Conservation (phyloP, 2,329 filamentous ascomycete genomes). For the Ceratocystis alfenasii region DNA sequence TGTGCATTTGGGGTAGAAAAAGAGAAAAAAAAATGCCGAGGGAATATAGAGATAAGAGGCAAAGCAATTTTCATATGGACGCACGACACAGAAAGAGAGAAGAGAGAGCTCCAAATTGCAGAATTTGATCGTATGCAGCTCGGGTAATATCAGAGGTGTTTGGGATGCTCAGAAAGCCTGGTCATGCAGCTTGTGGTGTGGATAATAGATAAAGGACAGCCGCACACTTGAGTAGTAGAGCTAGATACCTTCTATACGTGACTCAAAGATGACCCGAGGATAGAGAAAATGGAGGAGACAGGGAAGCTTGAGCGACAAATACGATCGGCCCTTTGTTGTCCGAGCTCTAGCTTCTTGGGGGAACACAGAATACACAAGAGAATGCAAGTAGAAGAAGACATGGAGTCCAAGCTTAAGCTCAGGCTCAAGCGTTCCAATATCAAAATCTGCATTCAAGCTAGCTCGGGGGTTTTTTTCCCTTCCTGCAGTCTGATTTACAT, state of each 20-base stretch:
- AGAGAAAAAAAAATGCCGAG: background rate
- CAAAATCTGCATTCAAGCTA: background rate
- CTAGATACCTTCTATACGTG: background rate
- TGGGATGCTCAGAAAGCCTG: background rate
- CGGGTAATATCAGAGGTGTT: background rate
- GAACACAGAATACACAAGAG: background rate
- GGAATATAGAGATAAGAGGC: background rate
- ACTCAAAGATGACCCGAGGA: background rate
- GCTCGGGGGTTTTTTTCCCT: background rate
- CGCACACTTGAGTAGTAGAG: background rate
- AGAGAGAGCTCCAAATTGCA: background rate
- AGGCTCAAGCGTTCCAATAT: background rate
- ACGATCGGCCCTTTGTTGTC: conserved; percentile 4
- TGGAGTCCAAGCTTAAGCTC: background rate
- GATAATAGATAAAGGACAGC: background rate
- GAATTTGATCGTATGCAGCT: background rate
- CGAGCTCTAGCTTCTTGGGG: background rate
- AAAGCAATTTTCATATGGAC: background rate
- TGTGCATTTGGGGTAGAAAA: background rate
- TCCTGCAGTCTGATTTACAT: background rate
- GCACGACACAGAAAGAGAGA: background rate
- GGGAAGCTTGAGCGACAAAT: background rate
- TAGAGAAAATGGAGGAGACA: background rate
- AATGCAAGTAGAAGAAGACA: background rate
- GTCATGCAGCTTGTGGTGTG: background rate